Percentiles rank a stretch among this genome's conserved stretches.
Conservation (phyloP, 257 asterid species). For the Solanum sitiens region DNA sequence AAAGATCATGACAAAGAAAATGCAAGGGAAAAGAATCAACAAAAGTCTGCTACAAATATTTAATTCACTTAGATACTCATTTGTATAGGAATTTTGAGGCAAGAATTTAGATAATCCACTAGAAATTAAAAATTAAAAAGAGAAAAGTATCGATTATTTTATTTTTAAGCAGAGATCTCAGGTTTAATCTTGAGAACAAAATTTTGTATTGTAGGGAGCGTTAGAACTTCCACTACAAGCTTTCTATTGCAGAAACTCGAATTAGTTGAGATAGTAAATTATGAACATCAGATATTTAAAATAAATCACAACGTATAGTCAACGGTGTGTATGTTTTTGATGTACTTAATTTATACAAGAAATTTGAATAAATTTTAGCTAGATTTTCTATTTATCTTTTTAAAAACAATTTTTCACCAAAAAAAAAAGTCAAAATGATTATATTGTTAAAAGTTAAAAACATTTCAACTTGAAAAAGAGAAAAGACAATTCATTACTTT, state of each 20-base stretch:
- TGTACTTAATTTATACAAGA: background rate
- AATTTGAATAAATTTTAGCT: background rate
- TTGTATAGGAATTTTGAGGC: constrained; percentile 10
- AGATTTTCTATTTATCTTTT: background rate
- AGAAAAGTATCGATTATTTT: background rate
- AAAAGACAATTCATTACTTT: background rate
- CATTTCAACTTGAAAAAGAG: background rate
- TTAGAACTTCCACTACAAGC: background rate
- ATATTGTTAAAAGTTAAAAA: background rate
- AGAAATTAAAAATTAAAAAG: background rate
- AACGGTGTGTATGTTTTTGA: background rate
- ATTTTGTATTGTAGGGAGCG: background rate
- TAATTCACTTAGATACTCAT: constrained; percentile 32
- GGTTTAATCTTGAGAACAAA: background rate
- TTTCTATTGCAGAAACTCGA: background rate
- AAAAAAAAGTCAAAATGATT: background rate
- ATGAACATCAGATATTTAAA: background rate
- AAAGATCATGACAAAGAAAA: background rate
- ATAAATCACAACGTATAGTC: background rate
- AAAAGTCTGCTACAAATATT: constrained; percentile 23
- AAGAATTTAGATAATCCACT: constrained; percentile 11
- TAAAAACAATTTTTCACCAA: background rate
- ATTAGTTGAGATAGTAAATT: background rate
- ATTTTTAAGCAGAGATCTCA: background rate
- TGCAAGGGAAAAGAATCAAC: constrained; percentile 5